phyloP scores from a whole-genome alignment of 2,329 filamentous ascomycete species.

The Colletotrichum destructivum region DNA sequence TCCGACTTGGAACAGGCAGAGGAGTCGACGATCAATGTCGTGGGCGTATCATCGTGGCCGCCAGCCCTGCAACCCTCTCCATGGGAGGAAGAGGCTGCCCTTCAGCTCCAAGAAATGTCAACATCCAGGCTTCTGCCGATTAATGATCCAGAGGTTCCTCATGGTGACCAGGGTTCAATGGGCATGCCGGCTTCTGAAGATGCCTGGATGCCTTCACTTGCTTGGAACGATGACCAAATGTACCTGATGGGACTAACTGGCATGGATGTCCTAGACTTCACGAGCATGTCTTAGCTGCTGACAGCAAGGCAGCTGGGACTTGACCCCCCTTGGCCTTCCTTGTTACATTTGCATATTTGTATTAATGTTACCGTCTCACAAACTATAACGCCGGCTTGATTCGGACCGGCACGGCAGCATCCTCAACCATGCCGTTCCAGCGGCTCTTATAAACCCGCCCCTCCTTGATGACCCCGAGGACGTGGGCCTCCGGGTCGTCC shows the following conservation, averaged over 20 bases:
- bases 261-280: constrained; percentile 47
- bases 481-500: constrained; percentile 59
- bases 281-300: neutral
- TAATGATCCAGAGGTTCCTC: neutral
- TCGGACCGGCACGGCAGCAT: constrained; percentile 39
- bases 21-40: neutral
- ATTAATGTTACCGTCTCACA: neutral
- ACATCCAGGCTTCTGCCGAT: neutral
- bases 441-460: constrained; percentile 58
- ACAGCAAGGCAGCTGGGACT: no score
- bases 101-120: constrained; percentile 21
- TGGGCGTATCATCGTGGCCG: neutral
- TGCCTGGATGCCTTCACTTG: constrained; percentile 29
- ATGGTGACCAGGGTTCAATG: constrained; percentile 1
- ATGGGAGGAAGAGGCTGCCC: constrained; percentile 23
- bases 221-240: constrained; percentile 45
- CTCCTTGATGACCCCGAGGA: constrained; percentile 69
- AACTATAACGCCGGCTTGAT: constrained; percentile 28
- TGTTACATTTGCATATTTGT: neutral
- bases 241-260: constrained; percentile 47
- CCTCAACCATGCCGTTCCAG: constrained; percentile 43
- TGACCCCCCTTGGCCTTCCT: no score
- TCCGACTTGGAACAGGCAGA: neutral
- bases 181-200: neutral
- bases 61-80: neutral